Evolutionary conservation across 192 early-diverging fungal genomes (phyloP).

Genomic region (Backusella tarrabulga): DNA sequence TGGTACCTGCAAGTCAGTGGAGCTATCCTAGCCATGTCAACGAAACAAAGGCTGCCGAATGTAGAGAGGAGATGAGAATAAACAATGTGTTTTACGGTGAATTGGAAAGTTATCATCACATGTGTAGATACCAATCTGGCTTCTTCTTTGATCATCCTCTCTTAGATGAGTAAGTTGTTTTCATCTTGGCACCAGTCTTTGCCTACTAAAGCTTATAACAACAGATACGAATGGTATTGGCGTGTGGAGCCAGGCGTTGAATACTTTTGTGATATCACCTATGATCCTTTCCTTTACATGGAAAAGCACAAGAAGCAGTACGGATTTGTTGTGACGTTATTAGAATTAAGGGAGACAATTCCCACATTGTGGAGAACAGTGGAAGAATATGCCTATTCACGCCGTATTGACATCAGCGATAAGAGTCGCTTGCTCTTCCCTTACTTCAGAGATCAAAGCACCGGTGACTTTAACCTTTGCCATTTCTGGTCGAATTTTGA

Average conservation of each 20-base stretch:
- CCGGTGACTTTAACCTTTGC: slow-evolving; percentile 60
- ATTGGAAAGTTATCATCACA: slow-evolving; percentile 80
- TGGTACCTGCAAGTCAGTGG: slow-evolving; percentile 73
- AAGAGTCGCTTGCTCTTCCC: slow-evolving; percentile 26
- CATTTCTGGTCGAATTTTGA: slow-evolving; percentile 87
- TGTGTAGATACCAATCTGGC: slow-evolving; percentile 77
- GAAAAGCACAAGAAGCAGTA: slow-evolving; percentile 59
- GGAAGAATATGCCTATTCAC: slow-evolving; percentile 26
- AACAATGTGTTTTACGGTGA: slow-evolving; percentile 69
- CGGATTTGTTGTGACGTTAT: slow-evolving; percentile 58
- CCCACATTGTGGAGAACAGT: slow-evolving; percentile 57
- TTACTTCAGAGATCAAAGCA: slow-evolving; percentile 30
- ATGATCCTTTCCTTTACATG: slow-evolving; percentile 70
- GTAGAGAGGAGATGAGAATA: slow-evolving; percentile 57
- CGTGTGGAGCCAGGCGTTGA: slow-evolving; percentile 64
- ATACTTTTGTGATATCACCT: slow-evolving; percentile 60
- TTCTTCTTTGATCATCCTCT: slow-evolving; percentile 61
- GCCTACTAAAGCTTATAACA: not conserved
- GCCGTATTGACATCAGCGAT: slow-evolving; percentile 24
- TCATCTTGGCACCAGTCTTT: not conserved
- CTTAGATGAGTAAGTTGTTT: slow-evolving; percentile 42
- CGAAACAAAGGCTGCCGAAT: slow-evolving; percentile 57
- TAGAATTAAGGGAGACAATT: slow-evolving; percentile 51
- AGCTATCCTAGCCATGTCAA: slow-evolving; percentile 72
- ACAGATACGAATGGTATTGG: slow-evolving; percentile 61